A percentile compares a stretch with the other conserved stretches of the same genome.
phyloP scores from a whole-genome alignment of 2,329 filamentous ascomycete species.

The Trichoderma simmonsii region DNA sequence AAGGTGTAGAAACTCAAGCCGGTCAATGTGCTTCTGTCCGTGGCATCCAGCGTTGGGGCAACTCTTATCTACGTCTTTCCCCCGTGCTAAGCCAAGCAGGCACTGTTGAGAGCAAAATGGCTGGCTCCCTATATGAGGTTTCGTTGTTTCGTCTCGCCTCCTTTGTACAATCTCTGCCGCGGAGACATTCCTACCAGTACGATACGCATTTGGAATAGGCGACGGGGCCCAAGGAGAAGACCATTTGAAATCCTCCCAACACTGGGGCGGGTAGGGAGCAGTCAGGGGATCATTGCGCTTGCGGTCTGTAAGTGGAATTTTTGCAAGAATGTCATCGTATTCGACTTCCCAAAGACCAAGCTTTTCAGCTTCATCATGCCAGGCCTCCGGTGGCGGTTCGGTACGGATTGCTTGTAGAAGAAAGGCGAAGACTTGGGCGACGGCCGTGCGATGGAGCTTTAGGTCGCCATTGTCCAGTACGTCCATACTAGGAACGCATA shows the following conservation, averaged over 20 bases:
- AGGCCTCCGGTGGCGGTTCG: neutral
- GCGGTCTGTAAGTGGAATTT: neutral
- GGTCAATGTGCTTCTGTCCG: neutral
- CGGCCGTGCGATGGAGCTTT: neutral
- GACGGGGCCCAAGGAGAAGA: neutral
- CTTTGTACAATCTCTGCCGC: neutral
- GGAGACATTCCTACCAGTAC: neutral
- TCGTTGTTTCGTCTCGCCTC: no score
- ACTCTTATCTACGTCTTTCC: slow-evolving; percentile 25
- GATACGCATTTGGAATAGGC: neutral
- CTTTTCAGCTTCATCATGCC: neutral
- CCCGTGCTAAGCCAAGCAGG: slow-evolving; percentile 25
- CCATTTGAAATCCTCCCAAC: neutral
- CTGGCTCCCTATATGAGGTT: slow-evolving; percentile 15
- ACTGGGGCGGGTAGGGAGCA: neutral
- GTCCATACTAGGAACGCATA: neutral
- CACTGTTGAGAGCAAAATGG: slow-evolving; percentile 31
- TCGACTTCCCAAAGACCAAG: neutral
- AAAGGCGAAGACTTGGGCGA: neutral
- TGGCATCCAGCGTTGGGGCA: neutral
- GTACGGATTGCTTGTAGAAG: neutral
- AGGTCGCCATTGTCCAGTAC: neutral
- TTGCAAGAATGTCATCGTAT: neutral
- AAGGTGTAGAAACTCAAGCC: neutral
- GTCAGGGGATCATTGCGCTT: neutral